phyloP scores from a whole-genome alignment of 305 asterid genomes.

The Fraxinus sp. region DNA sequence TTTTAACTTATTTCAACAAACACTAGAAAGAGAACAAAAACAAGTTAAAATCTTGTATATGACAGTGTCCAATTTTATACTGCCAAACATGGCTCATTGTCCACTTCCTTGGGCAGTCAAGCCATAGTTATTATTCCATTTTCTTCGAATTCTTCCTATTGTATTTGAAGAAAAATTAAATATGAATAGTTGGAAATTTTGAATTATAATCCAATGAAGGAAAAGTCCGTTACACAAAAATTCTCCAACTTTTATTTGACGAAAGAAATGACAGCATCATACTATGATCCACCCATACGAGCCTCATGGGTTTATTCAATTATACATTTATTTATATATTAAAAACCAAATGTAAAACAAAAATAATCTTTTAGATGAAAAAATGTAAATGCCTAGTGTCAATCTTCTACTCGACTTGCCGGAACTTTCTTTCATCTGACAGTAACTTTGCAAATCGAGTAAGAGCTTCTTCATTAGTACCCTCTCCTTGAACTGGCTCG shows the following conservation, averaged over 20 bases:
- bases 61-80: neutral
- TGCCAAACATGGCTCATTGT: neutral
- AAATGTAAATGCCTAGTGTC: neutral
- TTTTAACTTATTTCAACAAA: neutral
- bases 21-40: neutral
- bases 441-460: neutral
- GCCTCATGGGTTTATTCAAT: neutral
- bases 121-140: neutral
- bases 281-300: neutral
- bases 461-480: slow-evolving; percentile 14
- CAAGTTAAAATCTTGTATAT: neutral
- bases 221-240: neutral
- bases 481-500: slow-evolving; percentile 13
- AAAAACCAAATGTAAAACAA: neutral
- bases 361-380: neutral
- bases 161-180: neutral
- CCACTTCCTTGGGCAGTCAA: neutral
- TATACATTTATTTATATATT: neutral
- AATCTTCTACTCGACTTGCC: neutral
- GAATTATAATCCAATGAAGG: neutral
- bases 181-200: neutral
- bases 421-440: neutral
- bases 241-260: neutral
- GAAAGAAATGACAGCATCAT: neutral
- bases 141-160: neutral